Evolutionary conservation across 108 stramenopile species (phyloP).

Genomic region (Parmales sp.): DNA sequence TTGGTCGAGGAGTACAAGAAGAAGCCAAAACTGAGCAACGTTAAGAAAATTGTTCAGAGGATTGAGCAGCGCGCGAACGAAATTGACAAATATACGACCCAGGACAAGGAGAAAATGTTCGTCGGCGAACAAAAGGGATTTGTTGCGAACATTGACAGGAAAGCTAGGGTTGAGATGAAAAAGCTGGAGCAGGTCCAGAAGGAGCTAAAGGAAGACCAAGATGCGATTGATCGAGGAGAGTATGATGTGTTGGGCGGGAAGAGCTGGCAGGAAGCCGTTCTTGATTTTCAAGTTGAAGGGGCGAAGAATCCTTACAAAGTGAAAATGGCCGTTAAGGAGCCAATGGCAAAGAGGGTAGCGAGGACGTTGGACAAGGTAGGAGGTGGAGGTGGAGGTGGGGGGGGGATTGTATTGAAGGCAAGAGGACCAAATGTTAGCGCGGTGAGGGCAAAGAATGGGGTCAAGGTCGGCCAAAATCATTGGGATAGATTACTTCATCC

Average conservation of each 20-base stretch:
- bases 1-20: background rate
- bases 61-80: background rate
- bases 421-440: background rate
- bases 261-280: constrained; percentile 3
- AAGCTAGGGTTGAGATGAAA: background rate
- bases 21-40: background rate
- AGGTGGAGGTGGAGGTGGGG: background rate
- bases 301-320: no score
- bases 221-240: background rate
- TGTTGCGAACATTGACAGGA: constrained; percentile 8
- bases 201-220: background rate
- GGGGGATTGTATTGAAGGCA: background rate
- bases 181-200: background rate
- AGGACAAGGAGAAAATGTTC: constrained; percentile 2
- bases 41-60: constrained; percentile 4
- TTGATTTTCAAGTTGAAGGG: background rate
- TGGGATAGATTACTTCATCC: constrained; percentile 5
- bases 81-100: background rate
- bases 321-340: background rate
- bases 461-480: background rate
- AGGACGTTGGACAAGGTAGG: background rate
- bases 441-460: background rate
- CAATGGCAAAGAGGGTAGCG: background rate
- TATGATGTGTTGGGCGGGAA: background rate
- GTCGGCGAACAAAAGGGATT: constrained; percentile 1